Evolutionary conservation across 352 stramenopile genomes (phyloP).

Genomic region (Phytophthora pluvialis): DNA sequence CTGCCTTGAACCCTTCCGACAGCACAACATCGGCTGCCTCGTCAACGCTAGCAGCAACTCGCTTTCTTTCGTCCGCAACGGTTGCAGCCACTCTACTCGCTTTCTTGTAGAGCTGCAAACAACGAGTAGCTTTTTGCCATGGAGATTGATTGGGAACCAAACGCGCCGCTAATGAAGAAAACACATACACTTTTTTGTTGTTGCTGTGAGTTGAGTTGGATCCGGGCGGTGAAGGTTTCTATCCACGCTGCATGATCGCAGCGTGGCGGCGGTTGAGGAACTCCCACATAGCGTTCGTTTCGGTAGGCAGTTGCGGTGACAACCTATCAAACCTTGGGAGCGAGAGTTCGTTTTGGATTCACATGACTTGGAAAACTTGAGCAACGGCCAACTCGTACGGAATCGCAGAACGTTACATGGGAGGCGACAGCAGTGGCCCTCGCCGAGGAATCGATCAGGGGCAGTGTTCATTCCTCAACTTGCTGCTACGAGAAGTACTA

Average conservation of each 20-base stretch:
- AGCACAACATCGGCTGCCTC: constrained; percentile 8
- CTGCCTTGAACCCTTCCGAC: constrained; percentile 17
- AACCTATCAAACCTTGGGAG: too few species aligned
- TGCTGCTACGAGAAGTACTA: constrained; percentile 20
- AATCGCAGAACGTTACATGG: constrained; percentile 37
- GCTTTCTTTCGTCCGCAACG: neutral
- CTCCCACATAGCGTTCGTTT: constrained; percentile 26
- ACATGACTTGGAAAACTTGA: constrained; percentile 8
- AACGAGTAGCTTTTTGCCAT: too few species aligned
- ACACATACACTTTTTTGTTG: too few species aligned
- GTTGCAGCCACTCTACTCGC: neutral
- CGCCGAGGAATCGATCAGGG: neutral
- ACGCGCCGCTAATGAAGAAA: too few species aligned
- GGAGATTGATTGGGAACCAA: too few species aligned
- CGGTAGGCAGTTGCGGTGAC: neutral
- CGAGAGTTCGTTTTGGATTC: too few species aligned
- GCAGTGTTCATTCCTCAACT: constrained; percentile 22
- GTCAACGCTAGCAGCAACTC: neutral
- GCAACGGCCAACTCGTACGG: constrained; percentile 13
- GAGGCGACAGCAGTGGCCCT: constrained; percentile 3
- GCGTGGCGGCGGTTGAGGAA: constrained; percentile 5
- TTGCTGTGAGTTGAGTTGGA: too few species aligned
- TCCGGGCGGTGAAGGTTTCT: constrained; percentile 19
- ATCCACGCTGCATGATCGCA: constrained; percentile 27
- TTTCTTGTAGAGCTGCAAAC: constrained; percentile 6